Evolutionary conservation across 2,329 filamentous ascomycete species (phyloP), one percentile per base, ranked within the genome.

Genomic region (Talaromyces rugulosus): DNA sequence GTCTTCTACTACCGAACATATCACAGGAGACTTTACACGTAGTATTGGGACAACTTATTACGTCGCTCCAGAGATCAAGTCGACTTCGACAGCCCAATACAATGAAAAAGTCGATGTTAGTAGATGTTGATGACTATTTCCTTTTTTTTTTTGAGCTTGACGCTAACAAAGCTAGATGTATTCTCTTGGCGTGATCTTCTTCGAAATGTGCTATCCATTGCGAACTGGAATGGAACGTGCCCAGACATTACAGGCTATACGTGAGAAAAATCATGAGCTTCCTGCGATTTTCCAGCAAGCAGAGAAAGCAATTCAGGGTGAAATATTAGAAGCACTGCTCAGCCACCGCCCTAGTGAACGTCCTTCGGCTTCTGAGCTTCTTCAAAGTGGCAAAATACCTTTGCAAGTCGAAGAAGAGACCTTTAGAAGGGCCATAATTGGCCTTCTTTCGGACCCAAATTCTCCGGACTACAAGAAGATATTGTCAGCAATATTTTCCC

Each of bases 181-280:
- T 73, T 97, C 94, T 0, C 82, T 99, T 50, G 95, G 95, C 0
- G 90, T 99, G 65, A 98, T 99, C 62, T 96, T 99, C 78, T 98
- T 97, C 68, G 95, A 99, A 76, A 99, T 99, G 95, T 96, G 90
- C 70, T 81, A 85, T 66, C 78, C 83, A 3, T 75, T 89, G 52
- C 78, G 79, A 18, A 89, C 87, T 0, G 81, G 78, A 2, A 88
- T 88, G 84, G 87, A 89, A 70, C 80, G 87, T 47, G 83, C 85
- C 64, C 78, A 82, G 47, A 82, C 93, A 4, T 81, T 97, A 31
- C 84, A 89, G 58, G 80, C 84, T 60, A 82, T 97, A 50, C 85
- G 91, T 53, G 83, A 87, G 66, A 85, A 86, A 44, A 81, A 86
- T 12, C 88, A 92, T 44, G 75, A 79, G 5, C 81, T 98, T 31